phyloP scores from a whole-genome alignment of 306 rosid species.

The Pterocarpus macrocarpus region DNA sequence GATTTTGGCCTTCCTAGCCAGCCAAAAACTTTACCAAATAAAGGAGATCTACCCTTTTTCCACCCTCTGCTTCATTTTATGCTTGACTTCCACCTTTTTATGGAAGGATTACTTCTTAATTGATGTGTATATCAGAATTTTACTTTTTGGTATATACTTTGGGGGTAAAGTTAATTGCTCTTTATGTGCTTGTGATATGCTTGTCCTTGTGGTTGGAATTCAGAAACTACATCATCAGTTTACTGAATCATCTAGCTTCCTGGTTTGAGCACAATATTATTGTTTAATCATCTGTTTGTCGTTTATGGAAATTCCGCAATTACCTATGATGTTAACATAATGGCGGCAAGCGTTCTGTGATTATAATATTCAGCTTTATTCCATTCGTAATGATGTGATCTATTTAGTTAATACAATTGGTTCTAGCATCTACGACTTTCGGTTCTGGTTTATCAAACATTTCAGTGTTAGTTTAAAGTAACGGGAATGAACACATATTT shows the following conservation, averaged over 20 bases:
- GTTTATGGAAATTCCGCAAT: background rate
- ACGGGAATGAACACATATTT: too few relatives aligned
- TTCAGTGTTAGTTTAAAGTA: too few relatives aligned
- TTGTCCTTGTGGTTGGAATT: conserved; percentile 1
- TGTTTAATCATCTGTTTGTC: background rate
- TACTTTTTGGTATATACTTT: background rate
- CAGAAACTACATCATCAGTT: background rate
- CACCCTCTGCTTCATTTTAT: background rate
- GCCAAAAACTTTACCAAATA: background rate
- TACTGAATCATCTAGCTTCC: background rate
- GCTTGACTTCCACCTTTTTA: background rate
- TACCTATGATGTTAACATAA: background rate
- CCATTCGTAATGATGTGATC: too few relatives aligned
- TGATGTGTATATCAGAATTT: background rate
- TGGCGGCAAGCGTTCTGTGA: background rate
- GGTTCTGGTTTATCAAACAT: too few relatives aligned
- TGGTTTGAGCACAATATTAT: background rate
- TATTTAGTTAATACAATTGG: too few relatives aligned
- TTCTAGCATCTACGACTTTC: too few relatives aligned
- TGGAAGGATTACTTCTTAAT: background rate
- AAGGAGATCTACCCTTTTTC: background rate
- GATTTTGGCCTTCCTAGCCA: background rate
- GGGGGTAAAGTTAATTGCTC: background rate
- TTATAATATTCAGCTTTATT: background rate
- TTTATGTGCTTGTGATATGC: background rate